Conservation (phyloP, 176 grass and related monocot genomes). For the Cocos nucifera region DNA sequence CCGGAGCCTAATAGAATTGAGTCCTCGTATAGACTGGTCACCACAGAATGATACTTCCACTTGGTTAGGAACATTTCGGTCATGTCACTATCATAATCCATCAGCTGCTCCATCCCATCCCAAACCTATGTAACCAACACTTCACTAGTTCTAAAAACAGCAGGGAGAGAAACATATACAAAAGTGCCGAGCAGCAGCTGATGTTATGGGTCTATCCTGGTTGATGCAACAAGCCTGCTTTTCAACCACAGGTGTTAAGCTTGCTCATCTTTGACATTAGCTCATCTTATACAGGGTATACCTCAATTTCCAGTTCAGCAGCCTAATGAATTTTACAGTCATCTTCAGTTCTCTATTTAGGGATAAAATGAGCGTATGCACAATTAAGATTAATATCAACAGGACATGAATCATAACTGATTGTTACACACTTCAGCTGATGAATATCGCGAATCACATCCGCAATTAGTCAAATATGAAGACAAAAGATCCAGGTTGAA, state of each 20-base stretch:
- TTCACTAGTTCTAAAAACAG: too few species aligned
- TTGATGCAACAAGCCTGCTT: conserved; percentile 77
- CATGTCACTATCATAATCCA: conserved; percentile 94
- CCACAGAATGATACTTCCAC: conserved; percentile 49
- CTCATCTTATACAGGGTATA: conserved; percentile 76
- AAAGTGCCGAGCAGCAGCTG: too few species aligned
- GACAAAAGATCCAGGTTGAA: too few species aligned
- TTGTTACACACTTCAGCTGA: too few species aligned
- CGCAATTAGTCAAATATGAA: too few species aligned
- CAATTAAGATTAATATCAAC: too few species aligned
- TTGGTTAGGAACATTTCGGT: conserved; percentile 95
- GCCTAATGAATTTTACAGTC: conserved; percentile 29
- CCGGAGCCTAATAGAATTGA: conserved; percentile 31
- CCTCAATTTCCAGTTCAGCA: conserved; percentile 74
- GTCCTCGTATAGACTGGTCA: conserved; percentile 41
- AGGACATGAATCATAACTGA: too few species aligned
- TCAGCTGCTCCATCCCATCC: conserved; percentile 89
- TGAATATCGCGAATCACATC: too few species aligned
- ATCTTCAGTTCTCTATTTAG: conserved; percentile 16
- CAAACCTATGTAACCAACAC: conserved; percentile 34
- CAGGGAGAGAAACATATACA: too few species aligned
- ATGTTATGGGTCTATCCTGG: conserved; percentile 28
- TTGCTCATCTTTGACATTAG: conserved; percentile 67
- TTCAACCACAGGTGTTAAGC: conserved; percentile 65
- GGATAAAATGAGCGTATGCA: neutral